Base-by-base conservation (phyloP, 371 early-diverging fungal genomes). In the Lichtheimia corymbifera region DNA sequence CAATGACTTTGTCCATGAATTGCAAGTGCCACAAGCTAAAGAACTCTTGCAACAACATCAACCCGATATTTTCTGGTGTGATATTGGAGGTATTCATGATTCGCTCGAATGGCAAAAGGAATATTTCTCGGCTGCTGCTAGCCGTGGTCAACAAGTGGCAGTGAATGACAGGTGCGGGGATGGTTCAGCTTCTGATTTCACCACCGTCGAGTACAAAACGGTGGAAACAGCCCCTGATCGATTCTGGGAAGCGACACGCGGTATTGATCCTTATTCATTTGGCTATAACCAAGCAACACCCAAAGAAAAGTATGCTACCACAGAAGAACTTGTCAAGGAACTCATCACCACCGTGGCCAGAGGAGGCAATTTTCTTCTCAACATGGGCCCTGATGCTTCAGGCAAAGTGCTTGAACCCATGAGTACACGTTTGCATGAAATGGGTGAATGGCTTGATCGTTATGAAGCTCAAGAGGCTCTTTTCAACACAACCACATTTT, bases 171-270 rank as follows among this genome's bases (percentile, higher is more conserved):
- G 75, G 17, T 74, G 75, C 42, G 75, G 75, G 1, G 66, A 65
- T 45, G 65, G 67, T 5, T 47, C 47, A 7, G 60, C 68, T 15
- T 71, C 69, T 4, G 77, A 76, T 64, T 76, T 73, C 40, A 62
- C 69, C 2, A 76, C 77, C 0, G 45, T 73, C 2, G 77, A 76
- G 53, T 76, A 76, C 50, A 43, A 56, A 28, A n/a, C 57, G 14
- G 24, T 43, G 11, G 44, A 42, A 0, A 27, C n/a, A 14, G 45
- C 57, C 9, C 57, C 57, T 17, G 40, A 40, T 17, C 18, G 74
- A 17, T 65, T 66, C n/a, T 76, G 77, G 77, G 77, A 76, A 62
- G 64, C 77, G 0, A 76, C 73, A 5, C 64, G 77, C 11, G 77
- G 77, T 18, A 69, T 76, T 7, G 77, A 76, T 47, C 77, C 77